Conservation (phyloP, 139 green algal genomes). For the Axilococcus clingmanii region DNA sequence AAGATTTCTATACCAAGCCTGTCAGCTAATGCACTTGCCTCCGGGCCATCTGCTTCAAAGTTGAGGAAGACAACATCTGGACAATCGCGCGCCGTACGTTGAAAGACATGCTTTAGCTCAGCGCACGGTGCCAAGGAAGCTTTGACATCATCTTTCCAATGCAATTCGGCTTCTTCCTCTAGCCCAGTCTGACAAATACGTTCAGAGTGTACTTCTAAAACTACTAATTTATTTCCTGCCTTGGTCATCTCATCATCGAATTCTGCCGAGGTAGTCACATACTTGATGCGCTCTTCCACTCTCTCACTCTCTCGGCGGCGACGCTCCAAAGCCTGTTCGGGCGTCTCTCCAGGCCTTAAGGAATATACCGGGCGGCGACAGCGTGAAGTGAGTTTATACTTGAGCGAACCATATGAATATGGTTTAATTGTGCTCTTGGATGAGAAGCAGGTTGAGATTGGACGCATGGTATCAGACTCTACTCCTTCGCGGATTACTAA, state of each 20-base stretch:
- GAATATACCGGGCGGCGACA: background rate
- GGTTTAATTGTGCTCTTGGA: too few relatives aligned
- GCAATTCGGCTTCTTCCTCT: conserved; percentile 65
- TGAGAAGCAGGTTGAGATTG: too few relatives aligned
- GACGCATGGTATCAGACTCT: too few relatives aligned
- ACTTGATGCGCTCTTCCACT: conserved; percentile 54
- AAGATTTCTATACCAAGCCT: conserved; percentile 56
- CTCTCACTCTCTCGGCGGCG: conserved; percentile 41
- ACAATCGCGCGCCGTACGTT: conserved; percentile 63
- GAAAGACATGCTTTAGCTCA: conserved; percentile 63
- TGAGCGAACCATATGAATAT: too few relatives aligned
- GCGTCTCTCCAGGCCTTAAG: conserved; percentile 33
- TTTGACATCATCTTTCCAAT: conserved; percentile 64
- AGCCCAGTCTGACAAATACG: conserved; percentile 58
- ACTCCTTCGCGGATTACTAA: too few relatives aligned
- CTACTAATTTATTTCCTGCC: conserved; percentile 55
- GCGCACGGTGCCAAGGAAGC: conserved; percentile 41
- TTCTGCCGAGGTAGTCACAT: conserved; percentile 32
- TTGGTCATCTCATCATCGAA: conserved; percentile 29
- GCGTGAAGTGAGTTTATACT: too few relatives aligned
- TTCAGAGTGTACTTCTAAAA: conserved; percentile 63
- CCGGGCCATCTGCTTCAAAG: conserved; percentile 46
- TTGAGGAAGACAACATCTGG: conserved; percentile 57
- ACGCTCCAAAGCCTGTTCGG: conserved; percentile 46
- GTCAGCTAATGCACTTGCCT: conserved; percentile 41